phyloP scores from a whole-genome alignment of 345 rosid species.

The Clausena lansium region DNA sequence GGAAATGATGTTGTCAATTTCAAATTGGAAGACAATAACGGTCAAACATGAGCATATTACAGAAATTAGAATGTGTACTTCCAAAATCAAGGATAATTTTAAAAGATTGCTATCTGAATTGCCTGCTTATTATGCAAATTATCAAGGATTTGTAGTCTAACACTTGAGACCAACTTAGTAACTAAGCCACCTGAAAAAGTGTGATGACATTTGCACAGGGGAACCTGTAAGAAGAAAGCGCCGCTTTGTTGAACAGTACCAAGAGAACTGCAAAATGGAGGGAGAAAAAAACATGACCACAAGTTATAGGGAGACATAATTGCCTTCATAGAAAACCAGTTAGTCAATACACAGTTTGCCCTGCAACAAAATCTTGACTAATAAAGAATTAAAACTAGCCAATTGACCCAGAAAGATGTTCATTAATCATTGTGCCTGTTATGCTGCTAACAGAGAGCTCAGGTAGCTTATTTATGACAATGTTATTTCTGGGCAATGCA shows the following conservation, averaged over 20 bases:
- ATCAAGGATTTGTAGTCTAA: neutral
- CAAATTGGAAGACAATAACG: neutral
- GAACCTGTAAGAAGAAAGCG: slow-evolving; percentile 63
- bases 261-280: slow-evolving; percentile 53
- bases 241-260: slow-evolving; percentile 75
- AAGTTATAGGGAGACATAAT: neutral
- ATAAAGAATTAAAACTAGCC: slow-evolving; percentile 1
- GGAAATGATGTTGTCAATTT: neutral
- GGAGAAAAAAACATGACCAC: slow-evolving; percentile 5
- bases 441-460: neutral
- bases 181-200: slow-evolving; percentile 55
- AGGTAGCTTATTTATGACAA: neutral
- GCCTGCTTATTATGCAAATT: neutral
- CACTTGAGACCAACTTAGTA: neutral
- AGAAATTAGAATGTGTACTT: neutral
- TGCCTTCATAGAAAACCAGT: neutral
- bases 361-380: neutral
- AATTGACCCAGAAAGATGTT: neutral
- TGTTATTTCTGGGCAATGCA: neutral
- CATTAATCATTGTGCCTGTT: neutral
- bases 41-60: neutral
- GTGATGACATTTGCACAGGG: slow-evolving; percentile 65
- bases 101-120: neutral
- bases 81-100: neutral
- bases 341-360: neutral